Conservation (phyloP, 495 filamentous ascomycete genomes). For the Stereocaulon alpinum region DNA sequence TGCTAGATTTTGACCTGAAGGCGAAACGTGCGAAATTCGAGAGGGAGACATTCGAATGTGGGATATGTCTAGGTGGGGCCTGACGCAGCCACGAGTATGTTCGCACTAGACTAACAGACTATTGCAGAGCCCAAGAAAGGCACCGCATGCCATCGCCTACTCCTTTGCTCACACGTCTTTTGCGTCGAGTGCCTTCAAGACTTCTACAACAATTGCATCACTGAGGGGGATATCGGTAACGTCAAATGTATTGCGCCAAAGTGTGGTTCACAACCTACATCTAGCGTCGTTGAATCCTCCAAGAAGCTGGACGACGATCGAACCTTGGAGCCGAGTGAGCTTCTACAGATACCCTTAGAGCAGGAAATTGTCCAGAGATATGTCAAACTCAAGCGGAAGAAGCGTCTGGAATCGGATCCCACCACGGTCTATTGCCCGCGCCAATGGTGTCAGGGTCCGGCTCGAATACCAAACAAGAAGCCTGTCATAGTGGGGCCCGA, state of each 20-base stretch:
- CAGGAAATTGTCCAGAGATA: slow-evolving; percentile 72
- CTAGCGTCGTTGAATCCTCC: slow-evolving; percentile 17
- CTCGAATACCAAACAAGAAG: slow-evolving; percentile 46
- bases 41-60: slow-evolving; percentile 78
- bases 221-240: slow-evolving; percentile 65
- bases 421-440: slow-evolving; percentile 91
- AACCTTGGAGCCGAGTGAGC: slow-evolving; percentile 73
- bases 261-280: slow-evolving; percentile 42
- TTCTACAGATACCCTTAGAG: slow-evolving; percentile 72
- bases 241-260: slow-evolving; percentile 68
- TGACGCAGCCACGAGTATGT: neutral
- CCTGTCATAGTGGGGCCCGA: slow-evolving; percentile 13
- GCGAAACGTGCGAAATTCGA: slow-evolving; percentile 66
- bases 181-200: slow-evolving; percentile 75
- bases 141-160: slow-evolving; percentile 60
- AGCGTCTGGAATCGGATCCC: slow-evolving; percentile 79
- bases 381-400: slow-evolving; percentile 81
- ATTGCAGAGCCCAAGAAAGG: slow-evolving; percentile 82
- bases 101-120: slow-evolving; percentile 20
- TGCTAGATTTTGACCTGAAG: slow-evolving; percentile 72
- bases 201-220: slow-evolving; percentile 80
- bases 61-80: slow-evolving; percentile 61
- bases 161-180: slow-evolving; percentile 82
- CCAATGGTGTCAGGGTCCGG: slow-evolving; percentile 85
- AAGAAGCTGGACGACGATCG: slow-evolving; percentile 32